These are phyloP conservation scores for Fusarium xyrophilum DNA, from an alignment of 2,329 filamentous ascomycete genomes.

Conservation along the genomic window DNA sequence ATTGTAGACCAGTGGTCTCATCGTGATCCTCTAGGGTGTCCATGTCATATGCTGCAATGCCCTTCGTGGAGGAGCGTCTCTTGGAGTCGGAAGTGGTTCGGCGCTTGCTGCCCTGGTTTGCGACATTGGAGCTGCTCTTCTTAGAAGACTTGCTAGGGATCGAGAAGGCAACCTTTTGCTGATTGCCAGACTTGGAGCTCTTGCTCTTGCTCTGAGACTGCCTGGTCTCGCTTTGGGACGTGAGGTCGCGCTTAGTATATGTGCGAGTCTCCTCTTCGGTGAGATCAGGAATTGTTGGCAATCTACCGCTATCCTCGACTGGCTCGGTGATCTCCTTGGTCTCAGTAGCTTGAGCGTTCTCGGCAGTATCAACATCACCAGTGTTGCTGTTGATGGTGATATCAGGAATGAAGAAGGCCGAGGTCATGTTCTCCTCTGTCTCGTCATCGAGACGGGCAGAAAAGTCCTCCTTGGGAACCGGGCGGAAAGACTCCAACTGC, in stretches of 20 bases:
- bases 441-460: slow-evolving; percentile 47
- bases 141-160: slow-evolving; percentile 48
- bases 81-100: slow-evolving; percentile 41
- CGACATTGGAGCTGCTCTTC: slow-evolving; percentile 44
- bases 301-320: slow-evolving; percentile 45
- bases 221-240: slow-evolving; percentile 41
- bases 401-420: slow-evolving; percentile 64
- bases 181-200: slow-evolving; percentile 35
- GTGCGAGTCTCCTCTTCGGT: slow-evolving; percentile 41
- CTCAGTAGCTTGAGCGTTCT: slow-evolving; percentile 46
- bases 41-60: slow-evolving; percentile 31
- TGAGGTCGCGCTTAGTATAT: slow-evolving; percentile 42
- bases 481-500: slow-evolving; percentile 53
- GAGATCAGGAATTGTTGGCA: slow-evolving; percentile 41
- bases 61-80: slow-evolving; percentile 33
- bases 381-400: slow-evolving; percentile 59
- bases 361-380: slow-evolving; percentile 26
- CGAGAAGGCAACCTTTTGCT: slow-evolving; percentile 53
- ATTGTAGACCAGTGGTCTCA: slow-evolving; percentile 47
- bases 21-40: slow-evolving; percentile 45
- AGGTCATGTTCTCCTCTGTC: slow-evolving; percentile 63
- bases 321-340: slow-evolving; percentile 45
- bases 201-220: slow-evolving; percentile 43
- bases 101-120: slow-evolving; percentile 54
- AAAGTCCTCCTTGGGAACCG: slow-evolving; percentile 48